Evolutionary conservation across 129 eudicot species (phyloP), one percentile per base, ranked within the genome.

Genomic region (Pulicaria dysenterica): DNA sequence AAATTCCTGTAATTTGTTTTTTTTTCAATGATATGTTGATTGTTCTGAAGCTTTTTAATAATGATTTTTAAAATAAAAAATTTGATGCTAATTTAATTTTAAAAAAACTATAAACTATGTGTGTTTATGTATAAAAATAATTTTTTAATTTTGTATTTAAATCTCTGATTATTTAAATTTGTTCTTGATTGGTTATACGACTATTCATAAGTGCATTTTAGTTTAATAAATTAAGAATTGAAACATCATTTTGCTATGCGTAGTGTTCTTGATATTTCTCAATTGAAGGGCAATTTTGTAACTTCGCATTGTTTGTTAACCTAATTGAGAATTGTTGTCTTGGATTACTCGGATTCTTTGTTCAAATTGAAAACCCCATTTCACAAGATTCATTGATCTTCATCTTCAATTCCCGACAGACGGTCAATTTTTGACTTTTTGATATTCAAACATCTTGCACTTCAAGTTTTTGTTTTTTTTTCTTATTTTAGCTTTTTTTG

Each of bases 241-340:
- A 60, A 36, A 24, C 39, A n/a, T 9, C 54, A 12, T 44, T 38
- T 61, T 77, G 58, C 37, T 37, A 63, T 48, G 39, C 69, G 47
- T 58, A 41, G 63, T 72, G 64, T 74, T 74, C 55, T 64, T 74
- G 79, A 24, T 31, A 38, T 59, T 60, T 60, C 19, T 37, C 8
- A 15, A 72, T 58, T 70, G 57, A 65, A 65, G 56, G 64, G 67
- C 31, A 57, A 42, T 42, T 57, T 71, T 24, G 67, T 57, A 57
- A 57, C 44, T 12, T 71, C 31, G 13, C 42, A 43, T 12, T 45
- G 46, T 16, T 48, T 45, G 12, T 24, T 7, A 66, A 45, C 71
- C 56, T 16, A 24, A 16, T 70, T 55, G 41, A 41, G 17, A 6
- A 1, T 39, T 54, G 34, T 55, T 17, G 5, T 14, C 39, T 15